Conservation (phyloP, 1,284 basidiomycete species). For the Boletus smithii region DNA sequence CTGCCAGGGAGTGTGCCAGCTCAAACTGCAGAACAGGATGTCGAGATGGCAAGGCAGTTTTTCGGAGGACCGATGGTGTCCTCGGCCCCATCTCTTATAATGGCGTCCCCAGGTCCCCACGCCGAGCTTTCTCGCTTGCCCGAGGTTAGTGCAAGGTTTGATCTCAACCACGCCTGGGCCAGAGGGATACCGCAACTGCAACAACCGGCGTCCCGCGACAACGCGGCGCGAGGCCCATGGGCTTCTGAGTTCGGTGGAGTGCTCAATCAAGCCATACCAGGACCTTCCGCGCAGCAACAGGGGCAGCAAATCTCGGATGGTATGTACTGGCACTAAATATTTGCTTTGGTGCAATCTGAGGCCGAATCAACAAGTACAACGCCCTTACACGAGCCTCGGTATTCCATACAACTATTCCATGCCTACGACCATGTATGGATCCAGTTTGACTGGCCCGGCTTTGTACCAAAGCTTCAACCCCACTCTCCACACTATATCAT, state of each 20-base stretch:
- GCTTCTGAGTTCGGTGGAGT: conserved; percentile 45
- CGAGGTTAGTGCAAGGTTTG: conserved; percentile 33
- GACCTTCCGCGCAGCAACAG: conserved; percentile 31
- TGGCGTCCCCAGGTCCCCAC: conserved; percentile 36
- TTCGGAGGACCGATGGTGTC: conserved; percentile 52
- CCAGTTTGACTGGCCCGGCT: conserved; percentile 32
- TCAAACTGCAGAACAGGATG: conserved; percentile 57
- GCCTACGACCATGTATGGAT: conserved; percentile 28
- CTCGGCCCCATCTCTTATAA: conserved; percentile 29
- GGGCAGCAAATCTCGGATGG: conserved; percentile 23
- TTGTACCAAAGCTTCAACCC: conserved; percentile 31
- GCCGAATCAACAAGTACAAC: conserved; percentile 20
- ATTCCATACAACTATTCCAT: conserved; percentile 30
- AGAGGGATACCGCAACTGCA: conserved; percentile 46
- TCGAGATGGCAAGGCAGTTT: conserved; percentile 75
- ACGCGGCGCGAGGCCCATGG: conserved; percentile 40
- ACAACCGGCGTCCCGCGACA: conserved; percentile 34
- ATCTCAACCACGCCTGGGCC: conserved; percentile 53
- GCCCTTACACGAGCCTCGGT: conserved; percentile 8
- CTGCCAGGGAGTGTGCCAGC: conserved; percentile 54
- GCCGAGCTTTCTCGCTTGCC: conserved; percentile 39
- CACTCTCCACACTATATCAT: conserved; percentile 13
- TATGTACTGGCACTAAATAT: conserved; percentile 13
- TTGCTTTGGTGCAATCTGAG: conserved; percentile 12
- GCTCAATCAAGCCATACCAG: conserved; percentile 8